Evolutionary conservation across 371 early-diverging fungal species (phyloP).

Genomic region (Nematocida parisii): DNA sequence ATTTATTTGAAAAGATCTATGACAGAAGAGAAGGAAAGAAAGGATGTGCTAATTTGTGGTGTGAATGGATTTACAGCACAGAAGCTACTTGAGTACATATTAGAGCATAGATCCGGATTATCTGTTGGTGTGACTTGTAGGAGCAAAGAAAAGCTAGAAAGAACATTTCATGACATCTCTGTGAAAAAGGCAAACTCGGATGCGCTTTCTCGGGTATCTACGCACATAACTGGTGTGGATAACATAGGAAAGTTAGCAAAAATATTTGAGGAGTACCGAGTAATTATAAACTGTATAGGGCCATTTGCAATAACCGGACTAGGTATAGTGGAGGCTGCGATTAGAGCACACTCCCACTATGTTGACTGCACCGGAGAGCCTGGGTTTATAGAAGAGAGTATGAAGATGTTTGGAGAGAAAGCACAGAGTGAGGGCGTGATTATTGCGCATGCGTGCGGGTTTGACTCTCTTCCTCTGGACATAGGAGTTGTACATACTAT

Average conservation of each 20-base stretch:
- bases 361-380: constrained; percentile 84
- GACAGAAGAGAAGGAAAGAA: constrained; percentile 60
- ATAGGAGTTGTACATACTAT: constrained; percentile 65
- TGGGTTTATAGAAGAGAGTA: constrained; percentile 74
- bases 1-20: constrained; percentile 16
- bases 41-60: constrained; percentile 77
- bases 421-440: constrained; percentile 73
- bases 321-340: constrained; percentile 78
- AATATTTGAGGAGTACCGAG: constrained; percentile 73
- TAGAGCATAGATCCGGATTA: constrained; percentile 38
- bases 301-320: constrained; percentile 77
- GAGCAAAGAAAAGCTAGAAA: constrained; percentile 70
- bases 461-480: constrained; percentile 81
- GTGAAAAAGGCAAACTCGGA: constrained; percentile 54
- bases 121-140: constrained; percentile 76
- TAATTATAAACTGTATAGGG: constrained; percentile 80
- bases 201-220: constrained; percentile 23
- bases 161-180: constrained; percentile 16
- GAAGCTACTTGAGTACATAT: constrained; percentile 74
- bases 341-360: constrained; percentile 78
- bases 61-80: constrained; percentile 81
- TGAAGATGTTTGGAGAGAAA: constrained; percentile 73
- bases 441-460: constrained; percentile 80
- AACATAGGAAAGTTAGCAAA: constrained; percentile 72
- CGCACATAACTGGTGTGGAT: constrained; percentile 73